Conservation (phyloP, 2,329 filamentous ascomycete species). For the Tolypocladium inflatum region DNA sequence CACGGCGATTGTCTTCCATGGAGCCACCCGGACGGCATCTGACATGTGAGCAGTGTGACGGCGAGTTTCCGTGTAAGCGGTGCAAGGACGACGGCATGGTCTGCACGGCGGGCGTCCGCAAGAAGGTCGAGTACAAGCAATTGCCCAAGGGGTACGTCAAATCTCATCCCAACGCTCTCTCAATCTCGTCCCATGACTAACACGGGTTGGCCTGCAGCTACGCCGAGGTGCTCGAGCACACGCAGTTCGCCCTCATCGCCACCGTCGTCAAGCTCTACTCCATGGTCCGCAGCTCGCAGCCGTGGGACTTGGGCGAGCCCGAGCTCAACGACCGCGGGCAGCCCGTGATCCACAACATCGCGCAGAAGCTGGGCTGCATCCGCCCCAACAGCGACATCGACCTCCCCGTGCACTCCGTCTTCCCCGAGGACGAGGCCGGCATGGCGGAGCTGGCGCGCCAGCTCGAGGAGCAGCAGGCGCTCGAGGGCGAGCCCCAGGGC, state of each 20-base stretch:
- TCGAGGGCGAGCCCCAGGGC: constrained; percentile 6
- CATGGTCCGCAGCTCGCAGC: constrained; percentile 49
- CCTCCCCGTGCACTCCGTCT: constrained; percentile 46
- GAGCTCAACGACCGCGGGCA: constrained; percentile 54
- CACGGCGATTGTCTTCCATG: not conserved
- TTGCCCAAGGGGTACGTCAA: constrained; percentile 46
- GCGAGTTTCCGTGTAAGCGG: constrained; percentile 56
- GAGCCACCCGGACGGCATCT: not conserved
- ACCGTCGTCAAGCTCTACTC: constrained; percentile 57
- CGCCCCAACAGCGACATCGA: constrained; percentile 52
- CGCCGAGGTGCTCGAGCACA: constrained; percentile 56
- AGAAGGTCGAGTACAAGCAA: constrained; percentile 62
- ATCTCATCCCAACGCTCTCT: too few species aligned
- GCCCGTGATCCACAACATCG: constrained; percentile 57
- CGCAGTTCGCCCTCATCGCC: constrained; percentile 53
- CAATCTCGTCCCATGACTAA: constrained; percentile 2
- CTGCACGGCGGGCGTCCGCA: constrained; percentile 52
- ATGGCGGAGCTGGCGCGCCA: constrained; percentile 47
- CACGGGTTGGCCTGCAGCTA: constrained; percentile 31
- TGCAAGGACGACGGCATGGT: constrained; percentile 57
- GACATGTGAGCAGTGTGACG: constrained; percentile 40
- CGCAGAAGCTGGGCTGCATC: constrained; percentile 54
- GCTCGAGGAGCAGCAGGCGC: constrained; percentile 33
- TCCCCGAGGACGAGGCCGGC: constrained; percentile 52
- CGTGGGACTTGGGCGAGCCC: constrained; percentile 54